Evolutionary conservation across 345 rosid species (phyloP), one percentile per base, ranked within the genome.

Genomic region (Rhizophora mangle): DNA sequence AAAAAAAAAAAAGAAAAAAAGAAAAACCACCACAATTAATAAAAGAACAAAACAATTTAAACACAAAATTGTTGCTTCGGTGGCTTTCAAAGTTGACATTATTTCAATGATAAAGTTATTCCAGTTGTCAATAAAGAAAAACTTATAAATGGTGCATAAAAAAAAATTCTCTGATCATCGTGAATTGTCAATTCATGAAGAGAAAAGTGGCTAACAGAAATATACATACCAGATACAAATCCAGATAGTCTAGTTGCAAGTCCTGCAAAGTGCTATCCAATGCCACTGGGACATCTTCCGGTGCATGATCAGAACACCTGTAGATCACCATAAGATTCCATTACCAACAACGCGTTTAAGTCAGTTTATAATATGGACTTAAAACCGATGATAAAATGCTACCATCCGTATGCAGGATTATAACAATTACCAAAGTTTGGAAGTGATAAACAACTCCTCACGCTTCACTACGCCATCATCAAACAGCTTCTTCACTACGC

Each of bases 221-320:
- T 34, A 34, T 34, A 34, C 37, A 34, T 8, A 43, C 46, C 46
- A 11, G 22, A 39, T 22, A 8, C 19, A 63, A 46, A 77, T 92
- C 96, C 39, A 88, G 77, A 34, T 90, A 87, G 62, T 85, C 89
- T 66, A 90, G 78, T 78, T 85, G 93, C 68, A 92, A 77, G 76
- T 92, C 88, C 67, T 8, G 72, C 72, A 90, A 69, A 65, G 95
- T 87, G 76, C 73, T 81, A 60, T 88, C 76, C 65, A 92, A 52
- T 24, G 96, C 88, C 46, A 46, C 81, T 0, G 72, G 65, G 10
- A 90, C 95, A 82, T 90, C 89, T 37, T 85, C 88, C 8, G 92
- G 96, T 31, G 85, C 84, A 65, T 89, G 92, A 62, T 85, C 82
- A 21, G 72, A 65, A 57, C 71, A 67, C 98, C 92, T 89, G 82